Evolutionary conservation across 2,329 filamentous ascomycete genomes (phyloP).

Genomic region (Cladophialophora chaetospira): DNA sequence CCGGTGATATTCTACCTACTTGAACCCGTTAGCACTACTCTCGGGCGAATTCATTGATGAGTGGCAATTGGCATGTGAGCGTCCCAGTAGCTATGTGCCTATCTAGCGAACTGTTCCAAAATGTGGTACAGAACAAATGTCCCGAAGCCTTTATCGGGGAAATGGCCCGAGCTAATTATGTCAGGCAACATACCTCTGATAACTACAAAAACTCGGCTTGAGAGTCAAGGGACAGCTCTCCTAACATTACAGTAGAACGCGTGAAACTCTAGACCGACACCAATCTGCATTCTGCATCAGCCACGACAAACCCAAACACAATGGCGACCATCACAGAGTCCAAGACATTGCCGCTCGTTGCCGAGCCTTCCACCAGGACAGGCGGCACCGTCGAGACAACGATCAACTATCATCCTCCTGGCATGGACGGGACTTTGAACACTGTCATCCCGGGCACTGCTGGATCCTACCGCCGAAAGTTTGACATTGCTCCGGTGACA

Average conservation of each 20-base stretch:
- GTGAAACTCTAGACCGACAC: too few species aligned
- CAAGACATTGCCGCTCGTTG: neutral
- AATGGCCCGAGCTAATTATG: neutral
- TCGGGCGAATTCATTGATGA: neutral
- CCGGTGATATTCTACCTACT: too few species aligned
- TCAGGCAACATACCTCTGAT: neutral
- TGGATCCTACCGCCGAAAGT: neutral
- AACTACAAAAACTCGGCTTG: too few species aligned
- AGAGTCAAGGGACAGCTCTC: too few species aligned
- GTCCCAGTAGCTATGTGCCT: too few species aligned
- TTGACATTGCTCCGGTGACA: neutral
- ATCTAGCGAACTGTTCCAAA: neutral
- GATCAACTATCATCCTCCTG: slow-evolving; percentile 1
- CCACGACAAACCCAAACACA: neutral
- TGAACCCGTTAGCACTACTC: too few species aligned
- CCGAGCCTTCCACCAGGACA: neutral
- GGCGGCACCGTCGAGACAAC: neutral
- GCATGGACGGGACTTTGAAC: neutral
- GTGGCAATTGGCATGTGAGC: neutral
- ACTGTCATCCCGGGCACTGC: neutral
- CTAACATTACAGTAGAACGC: too few species aligned
- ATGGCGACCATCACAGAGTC: neutral
- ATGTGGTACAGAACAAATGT: neutral
- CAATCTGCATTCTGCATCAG: neutral
- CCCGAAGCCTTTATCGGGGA: neutral